Evolutionary conservation across 495 filamentous ascomycete species (phyloP), one percentile per base, ranked within the genome.

Genomic region (Penicillium salamii): DNA sequence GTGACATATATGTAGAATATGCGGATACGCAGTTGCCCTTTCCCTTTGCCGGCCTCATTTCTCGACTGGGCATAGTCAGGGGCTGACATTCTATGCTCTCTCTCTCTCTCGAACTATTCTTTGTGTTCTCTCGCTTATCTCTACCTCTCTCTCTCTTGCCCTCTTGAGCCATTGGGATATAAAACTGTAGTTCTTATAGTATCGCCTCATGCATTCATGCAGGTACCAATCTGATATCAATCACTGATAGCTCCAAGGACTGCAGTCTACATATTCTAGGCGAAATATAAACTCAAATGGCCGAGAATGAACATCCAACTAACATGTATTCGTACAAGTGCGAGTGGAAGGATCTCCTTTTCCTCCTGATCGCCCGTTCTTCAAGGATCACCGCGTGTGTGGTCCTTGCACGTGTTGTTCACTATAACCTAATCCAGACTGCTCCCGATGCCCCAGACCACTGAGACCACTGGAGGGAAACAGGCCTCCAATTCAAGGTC

Each of bases 361-460:
- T 24, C 31, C 47, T 50, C 39, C 37, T 54, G 59, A 62, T 59
- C 50, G 53, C 37, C 23, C 53, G 14, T 46, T 54, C 53, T 58
- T 50, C 49, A 55, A 28, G 26, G 14, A 49, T 55, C 58, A 57
- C 56, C 60, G 57, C 60, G 31, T 55, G 42, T 50, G 45, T 55
- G 47, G 59, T 44, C 39, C 53, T 50, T 34, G 46, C 60, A 60
- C 60, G 60, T 60, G 57, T 42, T 37, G 39, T 24, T 46, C 35
- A 52, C 42, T 53, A 52, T 51, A 59, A 57, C 50, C 46, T 49
- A 62, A 49, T 54, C 43, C 37, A 49, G 46, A 35, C 40, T 26
- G 23, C 23, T 8, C 23, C 23, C 23, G 8, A 26, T 3, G n/a
- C n/a, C n/a, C 23, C 23, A 26, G 23, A 8, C 3, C 23, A 26